A percentile compares a stretch with the other conserved stretches of the same genome.
Evolutionary conservation across 345 rosid species (phyloP).

Genomic region (Dipteronia dyeriana): DNA sequence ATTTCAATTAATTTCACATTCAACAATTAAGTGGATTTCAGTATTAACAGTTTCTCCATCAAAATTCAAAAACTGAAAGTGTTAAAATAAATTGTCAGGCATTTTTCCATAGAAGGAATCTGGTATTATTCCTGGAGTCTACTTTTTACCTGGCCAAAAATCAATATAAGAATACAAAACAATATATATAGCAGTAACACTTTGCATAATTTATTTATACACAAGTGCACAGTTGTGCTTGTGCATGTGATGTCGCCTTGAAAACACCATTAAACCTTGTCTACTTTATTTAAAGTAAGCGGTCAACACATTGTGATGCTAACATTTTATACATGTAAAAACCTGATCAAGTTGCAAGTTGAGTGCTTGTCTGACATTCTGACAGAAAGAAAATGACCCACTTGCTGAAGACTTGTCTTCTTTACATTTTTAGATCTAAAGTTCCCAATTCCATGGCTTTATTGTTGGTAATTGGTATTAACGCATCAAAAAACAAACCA

Average conservation of each 20-base stretch:
- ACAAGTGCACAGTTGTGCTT: not conserved
- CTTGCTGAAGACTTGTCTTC: constrained; percentile 6
- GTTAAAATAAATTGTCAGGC: too few species aligned
- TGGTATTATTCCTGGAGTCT: too few species aligned
- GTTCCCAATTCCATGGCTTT: not conserved
- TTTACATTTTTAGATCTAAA: constrained; percentile 22
- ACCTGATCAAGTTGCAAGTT: not conserved
- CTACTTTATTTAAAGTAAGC: not conserved
- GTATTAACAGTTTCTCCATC: too few species aligned
- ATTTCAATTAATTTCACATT: too few species aligned
- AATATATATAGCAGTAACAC: too few species aligned
- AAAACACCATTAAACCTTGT: constrained; percentile 24
- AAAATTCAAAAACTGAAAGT: too few species aligned
- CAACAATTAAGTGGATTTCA: too few species aligned
- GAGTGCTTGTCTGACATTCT: constrained; percentile 1
- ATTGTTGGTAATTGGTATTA: not conserved
- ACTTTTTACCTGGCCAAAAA: too few species aligned
- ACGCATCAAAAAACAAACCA: not conserved
- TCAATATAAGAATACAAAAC: not conserved
- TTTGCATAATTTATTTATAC: not conserved
- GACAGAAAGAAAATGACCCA: not conserved
- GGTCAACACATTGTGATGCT: constrained; percentile 20
- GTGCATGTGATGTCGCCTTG: constrained; percentile 20
- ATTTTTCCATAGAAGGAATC: too few species aligned
- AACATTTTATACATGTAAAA: constrained; percentile 1